Conservation (phyloP, 2,329 filamentous ascomycete species). For the Aspergillus uvarum region DNA sequence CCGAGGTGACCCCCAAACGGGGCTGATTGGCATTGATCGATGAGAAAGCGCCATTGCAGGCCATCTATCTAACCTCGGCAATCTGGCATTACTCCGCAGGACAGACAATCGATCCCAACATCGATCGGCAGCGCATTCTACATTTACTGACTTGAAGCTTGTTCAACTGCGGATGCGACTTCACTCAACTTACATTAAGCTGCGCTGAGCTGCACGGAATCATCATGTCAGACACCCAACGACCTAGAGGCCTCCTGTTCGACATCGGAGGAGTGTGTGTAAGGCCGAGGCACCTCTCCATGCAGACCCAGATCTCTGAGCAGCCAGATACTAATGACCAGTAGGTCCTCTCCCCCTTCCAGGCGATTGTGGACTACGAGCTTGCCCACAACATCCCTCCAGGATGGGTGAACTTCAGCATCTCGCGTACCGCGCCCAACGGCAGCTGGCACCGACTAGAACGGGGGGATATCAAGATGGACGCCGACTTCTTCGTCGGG, state of each 20-base stretch:
- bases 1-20: background rate
- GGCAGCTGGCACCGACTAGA: slow-evolving; percentile 90
- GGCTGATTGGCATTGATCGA: background rate
- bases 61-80: slow-evolving; percentile 30
- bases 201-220: background rate
- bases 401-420: slow-evolving; percentile 89
- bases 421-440: slow-evolving; percentile 72
- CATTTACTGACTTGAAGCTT: background rate
- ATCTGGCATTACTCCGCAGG: slow-evolving; percentile 17
- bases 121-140: background rate
- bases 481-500: slow-evolving; percentile 69
- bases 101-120: background rate
- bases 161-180: background rate
- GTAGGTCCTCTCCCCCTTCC: slow-evolving; percentile 86
- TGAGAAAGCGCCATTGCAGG: background rate
- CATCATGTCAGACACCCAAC: slow-evolving; percentile 44
- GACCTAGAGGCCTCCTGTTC: slow-evolving; percentile 77
- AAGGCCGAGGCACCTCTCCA: slow-evolving; percentile 43
- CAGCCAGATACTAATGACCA: slow-evolving; percentile 8
- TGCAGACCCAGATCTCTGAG: background rate
- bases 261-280: slow-evolving; percentile 97
- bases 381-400: slow-evolving; percentile 70
- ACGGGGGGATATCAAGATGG: slow-evolving; percentile 74
- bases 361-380: slow-evolving; percentile 91
- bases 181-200: background rate